phyloP scores from a whole-genome alignment of 192 early-diverging fungal genomes.

The Coemansia sp. region DNA sequence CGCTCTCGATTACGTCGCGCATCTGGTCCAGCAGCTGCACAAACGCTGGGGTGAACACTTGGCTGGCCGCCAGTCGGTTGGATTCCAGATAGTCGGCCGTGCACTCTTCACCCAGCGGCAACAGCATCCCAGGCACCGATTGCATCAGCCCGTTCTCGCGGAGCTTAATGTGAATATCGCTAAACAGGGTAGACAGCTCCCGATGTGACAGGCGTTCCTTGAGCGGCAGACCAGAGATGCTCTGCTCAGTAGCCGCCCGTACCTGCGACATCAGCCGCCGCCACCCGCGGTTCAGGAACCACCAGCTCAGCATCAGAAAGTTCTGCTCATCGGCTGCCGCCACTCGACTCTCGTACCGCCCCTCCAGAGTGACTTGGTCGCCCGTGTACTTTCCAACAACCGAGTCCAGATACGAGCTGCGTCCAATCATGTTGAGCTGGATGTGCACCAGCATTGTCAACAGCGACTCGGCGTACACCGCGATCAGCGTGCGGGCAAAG shows the following conservation, averaged over 20 bases:
- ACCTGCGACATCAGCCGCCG: conserved; percentile 68
- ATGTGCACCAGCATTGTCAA: conserved; percentile 80
- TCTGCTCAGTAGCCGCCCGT: conserved; percentile 49
- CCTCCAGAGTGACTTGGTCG: conserved; percentile 24
- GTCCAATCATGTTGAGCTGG: conserved; percentile 89
- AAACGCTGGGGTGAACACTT: conserved; percentile 63
- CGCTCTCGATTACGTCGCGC: conserved; percentile 80
- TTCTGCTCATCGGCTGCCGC: conserved; percentile 63
- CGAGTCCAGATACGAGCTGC: conserved; percentile 83
- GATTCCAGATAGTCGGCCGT: conserved; percentile 35
- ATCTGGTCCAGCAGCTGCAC: conserved; percentile 80
- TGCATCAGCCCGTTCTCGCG: conserved; percentile 45
- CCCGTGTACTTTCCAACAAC: conserved; percentile 50
- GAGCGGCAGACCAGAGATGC: conserved; percentile 54
- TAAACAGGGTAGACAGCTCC: conserved; percentile 60
- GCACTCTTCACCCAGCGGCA: conserved; percentile 41
- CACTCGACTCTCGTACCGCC: conserved; percentile 27
- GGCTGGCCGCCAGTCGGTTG: conserved; percentile 42
- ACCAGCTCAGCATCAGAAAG: conserved; percentile 91
- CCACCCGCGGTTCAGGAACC: conserved; percentile 88
- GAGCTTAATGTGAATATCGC: conserved; percentile 57
- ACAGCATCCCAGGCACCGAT: conserved; percentile 23
- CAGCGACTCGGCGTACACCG: conserved; percentile 84
- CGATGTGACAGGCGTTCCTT: conserved; percentile 63
- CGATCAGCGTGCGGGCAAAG: conserved; percentile 83